A percentile compares a stretch with the other conserved stretches of the same genome.
Conservation (phyloP, 202 grass and related monocot species). For the Panicum hallii region DNA sequence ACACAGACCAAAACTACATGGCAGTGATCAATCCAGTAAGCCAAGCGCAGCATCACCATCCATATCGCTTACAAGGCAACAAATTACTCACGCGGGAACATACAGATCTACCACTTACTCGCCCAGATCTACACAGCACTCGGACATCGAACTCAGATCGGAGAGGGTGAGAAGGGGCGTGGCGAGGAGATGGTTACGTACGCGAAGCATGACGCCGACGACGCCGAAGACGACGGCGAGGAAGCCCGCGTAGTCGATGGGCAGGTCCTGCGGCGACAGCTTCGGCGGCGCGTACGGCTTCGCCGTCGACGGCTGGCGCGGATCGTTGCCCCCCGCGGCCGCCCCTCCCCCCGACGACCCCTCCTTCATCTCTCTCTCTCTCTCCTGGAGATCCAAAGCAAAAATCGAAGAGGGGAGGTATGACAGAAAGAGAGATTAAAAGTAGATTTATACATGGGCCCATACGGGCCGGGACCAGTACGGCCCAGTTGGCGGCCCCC, state of each 20-base stretch:
- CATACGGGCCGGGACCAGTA: constrained; percentile 7
- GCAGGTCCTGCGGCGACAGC: constrained; percentile 82
- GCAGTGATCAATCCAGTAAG: background rate
- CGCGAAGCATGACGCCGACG: constrained; percentile 88
- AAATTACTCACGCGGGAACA: background rate
- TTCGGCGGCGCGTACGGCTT: constrained; percentile 76
- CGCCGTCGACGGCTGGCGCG: constrained; percentile 73
- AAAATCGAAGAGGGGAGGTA: background rate
- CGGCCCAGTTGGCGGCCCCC: constrained; percentile 19
- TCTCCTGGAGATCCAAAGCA: constrained; percentile 31
- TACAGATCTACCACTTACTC: constrained; percentile 24
- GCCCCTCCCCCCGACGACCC: constrained; percentile 39
- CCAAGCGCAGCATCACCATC: background rate
- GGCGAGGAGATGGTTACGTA: constrained; percentile 37
- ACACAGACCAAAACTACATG: constrained; percentile 19
- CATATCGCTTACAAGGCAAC: background rate
- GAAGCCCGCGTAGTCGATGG: constrained; percentile 92
- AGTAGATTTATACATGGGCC: background rate
- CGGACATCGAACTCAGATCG: background rate
- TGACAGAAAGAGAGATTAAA: background rate
- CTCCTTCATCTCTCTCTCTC: constrained; percentile 54
- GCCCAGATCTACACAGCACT: constrained; percentile 30
- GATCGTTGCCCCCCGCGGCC: constrained; percentile 57
- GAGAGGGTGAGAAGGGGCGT: background rate
- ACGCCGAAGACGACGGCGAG: constrained; percentile 90